Conservation (phyloP, 768 basidiomycete genomes). For the Suillus occidentalis region DNA sequence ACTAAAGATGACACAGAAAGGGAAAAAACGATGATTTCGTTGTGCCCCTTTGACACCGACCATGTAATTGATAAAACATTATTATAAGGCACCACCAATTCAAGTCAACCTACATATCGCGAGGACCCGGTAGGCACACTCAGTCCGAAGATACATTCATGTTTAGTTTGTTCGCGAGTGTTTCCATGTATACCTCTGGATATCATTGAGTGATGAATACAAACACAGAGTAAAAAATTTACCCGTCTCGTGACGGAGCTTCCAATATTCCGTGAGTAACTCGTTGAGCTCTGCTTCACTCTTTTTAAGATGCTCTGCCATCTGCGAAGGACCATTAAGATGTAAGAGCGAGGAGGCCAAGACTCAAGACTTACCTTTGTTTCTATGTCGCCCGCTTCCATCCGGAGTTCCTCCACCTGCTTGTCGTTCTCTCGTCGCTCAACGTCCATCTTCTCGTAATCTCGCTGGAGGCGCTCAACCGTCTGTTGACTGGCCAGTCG, state of each 20-base stretch:
- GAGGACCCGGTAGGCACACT: background rate
- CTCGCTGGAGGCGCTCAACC: slow-evolving; percentile 72
- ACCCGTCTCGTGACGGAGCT: slow-evolving; percentile 76
- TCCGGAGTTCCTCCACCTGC: slow-evolving; percentile 72
- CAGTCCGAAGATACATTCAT: slow-evolving; percentile 43
- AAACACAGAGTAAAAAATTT: slow-evolving; percentile 13
- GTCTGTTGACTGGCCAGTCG: slow-evolving; percentile 69
- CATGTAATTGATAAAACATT: background rate
- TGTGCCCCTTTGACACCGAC: background rate
- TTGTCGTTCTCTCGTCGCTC: slow-evolving; percentile 79
- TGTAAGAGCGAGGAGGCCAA: background rate
- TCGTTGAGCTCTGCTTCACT: slow-evolving; percentile 81
- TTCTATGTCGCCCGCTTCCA: slow-evolving; percentile 68
- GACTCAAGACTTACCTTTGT: slow-evolving; percentile 46
- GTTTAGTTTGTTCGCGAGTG: slow-evolving; percentile 76
- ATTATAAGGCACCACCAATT: background rate
- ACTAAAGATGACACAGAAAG: slow-evolving; percentile 35
- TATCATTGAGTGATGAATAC: slow-evolving; percentile 5
- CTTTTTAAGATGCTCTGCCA: slow-evolving; percentile 69
- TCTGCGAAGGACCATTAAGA: slow-evolving; percentile 43
- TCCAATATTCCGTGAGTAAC: slow-evolving; percentile 82
- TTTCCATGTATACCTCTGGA: slow-evolving; percentile 85
- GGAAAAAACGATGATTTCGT: slow-evolving; percentile 28
- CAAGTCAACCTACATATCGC: background rate
- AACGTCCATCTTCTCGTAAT: slow-evolving; percentile 76